phyloP scores from a whole-genome alignment of 352 stramenopile species.

The Pythium volutum region DNA sequence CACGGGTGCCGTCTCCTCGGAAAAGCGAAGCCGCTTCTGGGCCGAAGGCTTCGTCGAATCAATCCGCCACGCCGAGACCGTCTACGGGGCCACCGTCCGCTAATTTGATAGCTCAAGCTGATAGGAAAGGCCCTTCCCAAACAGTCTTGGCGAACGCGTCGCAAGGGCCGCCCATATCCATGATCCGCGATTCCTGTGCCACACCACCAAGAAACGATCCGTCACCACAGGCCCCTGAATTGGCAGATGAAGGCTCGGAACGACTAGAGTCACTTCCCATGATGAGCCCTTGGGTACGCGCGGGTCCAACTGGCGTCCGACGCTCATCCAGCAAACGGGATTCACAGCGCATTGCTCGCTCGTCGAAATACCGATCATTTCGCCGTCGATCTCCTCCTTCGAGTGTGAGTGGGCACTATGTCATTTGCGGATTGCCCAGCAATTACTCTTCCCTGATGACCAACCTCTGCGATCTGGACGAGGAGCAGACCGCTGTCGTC shows the following conservation, averaged over 20 bases:
- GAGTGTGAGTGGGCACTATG: conserved; percentile 47
- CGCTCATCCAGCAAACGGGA: conserved; percentile 10
- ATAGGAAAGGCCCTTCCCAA: background rate
- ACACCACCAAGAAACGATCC: background rate
- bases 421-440: conserved; percentile 64
- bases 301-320: conserved; percentile 2
- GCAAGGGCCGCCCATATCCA: background rate
- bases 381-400: conserved; percentile 26
- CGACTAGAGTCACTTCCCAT: background rate
- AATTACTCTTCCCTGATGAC: conserved; percentile 54
- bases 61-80: background rate
- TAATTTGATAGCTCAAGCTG: background rate
- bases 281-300: background rate
- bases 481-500: conserved; percentile 36
- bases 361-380: conserved; percentile 40
- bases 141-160: background rate
- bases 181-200: background rate
- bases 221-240: background rate
- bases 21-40: background rate
- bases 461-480: conserved; percentile 46
- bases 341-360: conserved; percentile 19
- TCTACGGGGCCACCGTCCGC: background rate
- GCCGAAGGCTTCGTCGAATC: background rate
- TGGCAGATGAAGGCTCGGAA: background rate
- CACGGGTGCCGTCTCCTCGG: conserved; percentile 2